Evolutionary conservation across 2,329 filamentous ascomycete genomes (phyloP).

Genomic region (Aspergillus ustus): DNA sequence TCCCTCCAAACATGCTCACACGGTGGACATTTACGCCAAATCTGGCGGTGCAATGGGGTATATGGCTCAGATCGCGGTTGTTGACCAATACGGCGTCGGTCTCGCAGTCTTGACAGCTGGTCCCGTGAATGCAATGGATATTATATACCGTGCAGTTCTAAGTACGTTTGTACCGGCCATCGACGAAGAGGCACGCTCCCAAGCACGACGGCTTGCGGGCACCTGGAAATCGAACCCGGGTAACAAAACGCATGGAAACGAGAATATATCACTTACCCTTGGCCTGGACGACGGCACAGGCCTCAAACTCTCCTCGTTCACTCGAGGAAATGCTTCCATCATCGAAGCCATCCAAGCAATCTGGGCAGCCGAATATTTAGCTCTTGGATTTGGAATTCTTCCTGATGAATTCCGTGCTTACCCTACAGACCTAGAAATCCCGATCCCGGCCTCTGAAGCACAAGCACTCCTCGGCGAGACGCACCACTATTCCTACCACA

Average conservation of each 20-base stretch:
- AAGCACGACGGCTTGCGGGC: constrained; percentile 27
- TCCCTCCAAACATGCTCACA: constrained; percentile 33
- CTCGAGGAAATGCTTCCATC: constrained; percentile 24
- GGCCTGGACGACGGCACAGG: constrained; percentile 22
- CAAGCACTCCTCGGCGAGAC: neutral
- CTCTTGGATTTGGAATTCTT: constrained; percentile 24
- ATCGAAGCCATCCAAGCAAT: constrained; percentile 20
- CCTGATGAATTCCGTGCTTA: constrained; percentile 23
- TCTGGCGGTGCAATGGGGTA: constrained; percentile 42
- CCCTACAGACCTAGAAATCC: constrained; percentile 22
- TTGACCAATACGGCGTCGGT: constrained; percentile 44
- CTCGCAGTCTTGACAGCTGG: constrained; percentile 40
- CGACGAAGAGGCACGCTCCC: constrained; percentile 33
- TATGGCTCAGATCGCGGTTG: constrained; percentile 39
- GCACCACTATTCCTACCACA: neutral
- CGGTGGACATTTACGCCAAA: constrained; percentile 42
- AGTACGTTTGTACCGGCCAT: constrained; percentile 32
- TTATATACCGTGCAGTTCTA: constrained; percentile 36
- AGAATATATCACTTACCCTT: constrained; percentile 12
- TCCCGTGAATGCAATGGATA: constrained; percentile 28
- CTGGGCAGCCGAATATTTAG: constrained; percentile 10
- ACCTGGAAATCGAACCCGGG: constrained; percentile 8
- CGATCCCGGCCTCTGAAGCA: constrained; percentile 4
- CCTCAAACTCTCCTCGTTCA: constrained; percentile 23
- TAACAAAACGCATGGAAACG: neutral